Evolutionary conservation across 805 yeast genomes (phyloP), one percentile per base, ranked within the genome.

Genomic region (Saccharomycopsis capsularis): DNA sequence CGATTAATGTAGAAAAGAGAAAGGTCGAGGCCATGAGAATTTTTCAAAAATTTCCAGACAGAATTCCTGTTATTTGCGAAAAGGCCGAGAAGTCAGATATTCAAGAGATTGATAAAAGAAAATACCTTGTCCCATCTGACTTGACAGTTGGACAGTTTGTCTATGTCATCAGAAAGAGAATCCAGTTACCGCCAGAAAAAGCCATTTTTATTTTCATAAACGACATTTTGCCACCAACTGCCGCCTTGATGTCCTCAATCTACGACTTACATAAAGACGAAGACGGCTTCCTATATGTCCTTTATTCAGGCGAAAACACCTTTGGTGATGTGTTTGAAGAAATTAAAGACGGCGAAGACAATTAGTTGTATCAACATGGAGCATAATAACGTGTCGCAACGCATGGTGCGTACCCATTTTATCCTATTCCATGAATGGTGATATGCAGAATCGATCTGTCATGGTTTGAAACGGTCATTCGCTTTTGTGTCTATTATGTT

Each of bases 71-170:
- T 25, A 91, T 93, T 62, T 93, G 99, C 66, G 99, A 93, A 70
- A 84, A 90, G 69, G 97, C 90, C 36, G 98, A 90, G 68, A 91
- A 91, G 69, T 83, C 95, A 32, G 97, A 93, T 63, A 85, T 93
- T 56, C 95, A 95, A 42, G 93, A 89, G 57, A 90, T 93, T 62
- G 99, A 93, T 68, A 93, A 93, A 76, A 85, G 96, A 67, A 93
- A 93, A 71, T 93, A 93, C 64, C 75, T 93, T 56, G 99, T 93
- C 9, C 99, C 99, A 5, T 82, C 90, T 24, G 99, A 93, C 64
- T 76, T 93, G 60, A 88, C 97, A 0, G 96, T 93, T 52, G 99
- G 99, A 39, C 99, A 93, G 68, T 91, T 93, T 70, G 99, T 93
- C 40, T 93, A 93, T 63, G 99, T 93, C 53, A 88, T 93, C 59